Evolutionary conservation across 352 stramenopile genomes (phyloP), one percentile per base, ranked within the genome.

Genomic region (Phytopythium litorale): DNA sequence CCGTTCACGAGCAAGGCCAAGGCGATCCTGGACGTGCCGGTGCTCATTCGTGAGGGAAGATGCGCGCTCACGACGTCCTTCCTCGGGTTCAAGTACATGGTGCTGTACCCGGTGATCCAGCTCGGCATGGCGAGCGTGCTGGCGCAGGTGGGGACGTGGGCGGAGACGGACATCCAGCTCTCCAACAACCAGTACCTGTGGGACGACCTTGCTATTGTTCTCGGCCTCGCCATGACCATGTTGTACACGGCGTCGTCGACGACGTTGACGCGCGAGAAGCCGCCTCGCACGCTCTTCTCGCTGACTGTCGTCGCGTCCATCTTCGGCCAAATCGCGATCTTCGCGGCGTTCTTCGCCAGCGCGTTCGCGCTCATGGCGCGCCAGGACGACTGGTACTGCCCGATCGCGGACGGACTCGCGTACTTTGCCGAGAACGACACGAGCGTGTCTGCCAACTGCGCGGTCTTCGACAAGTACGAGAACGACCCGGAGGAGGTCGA

Each of bases 1-100:
- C 88, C 89, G 15, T 98, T 98, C 62, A 97, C 88, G 1, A 96
- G 83, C 64, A 78, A 91, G 35, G 73, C 84, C 21, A 97, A 96
- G 60, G 70, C 58, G 9, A 90, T 97, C 40, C 65, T 62, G 33
- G 83, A 87, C 58, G 84, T 97, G 4, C 66, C 78, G 1, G 82
- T 85, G 56, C 69, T 97, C 7, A 64, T 96, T 5, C 78, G 75
- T n/a, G 91, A 97, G 64, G 91, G 89, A 25, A 75, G 88, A 0
- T 96, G 88, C 67, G 79, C 88, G 16, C 66, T 97, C 13, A 73
- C 68, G 25, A 85, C 76, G 21, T 84, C 76, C 32, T 88, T 85
- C 64, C 56, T 78, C 3, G 70, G 59, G 13, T 81, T 85, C 67
- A 88, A 88, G 68, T 84, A 70, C 59, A 81, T 87, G 69, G 74